phyloP scores from a whole-genome alignment of 768 basidiomycete genomes.

The Boletellus ananas region DNA sequence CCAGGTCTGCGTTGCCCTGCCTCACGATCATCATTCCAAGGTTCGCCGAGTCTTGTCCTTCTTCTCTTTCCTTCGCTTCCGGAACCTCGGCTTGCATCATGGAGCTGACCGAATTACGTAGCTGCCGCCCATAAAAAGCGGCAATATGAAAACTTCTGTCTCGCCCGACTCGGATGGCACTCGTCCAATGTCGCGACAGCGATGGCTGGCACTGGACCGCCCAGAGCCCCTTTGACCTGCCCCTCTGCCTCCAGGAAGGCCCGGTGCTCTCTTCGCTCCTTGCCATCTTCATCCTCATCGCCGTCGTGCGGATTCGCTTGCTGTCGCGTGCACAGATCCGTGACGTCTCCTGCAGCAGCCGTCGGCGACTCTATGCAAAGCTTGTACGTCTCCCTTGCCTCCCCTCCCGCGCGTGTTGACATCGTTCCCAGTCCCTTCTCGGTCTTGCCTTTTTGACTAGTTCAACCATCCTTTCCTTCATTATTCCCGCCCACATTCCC shows the following conservation, averaged over 20 bases:
- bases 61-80: not conserved
- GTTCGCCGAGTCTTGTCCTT: too few species aligned
- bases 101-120: too few species aligned
- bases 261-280: slow-evolving; percentile 55
- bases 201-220: too few species aligned
- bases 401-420: not conserved
- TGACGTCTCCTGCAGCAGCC: slow-evolving; percentile 29
- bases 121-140: too few species aligned
- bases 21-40: not conserved
- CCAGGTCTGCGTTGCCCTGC: too few species aligned
- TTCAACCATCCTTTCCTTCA: slow-evolving; percentile 38
- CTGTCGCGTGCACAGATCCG: slow-evolving; percentile 22
- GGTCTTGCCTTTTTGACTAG: slow-evolving; percentile 46
- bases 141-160: too few species aligned
- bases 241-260: slow-evolving; percentile 40
- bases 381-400: slow-evolving; percentile 46
- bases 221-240: too few species aligned
- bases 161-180: too few species aligned
- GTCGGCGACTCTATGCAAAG: slow-evolving; percentile 52
- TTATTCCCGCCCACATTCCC: slow-evolving; percentile 35
- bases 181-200: too few species aligned
- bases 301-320: slow-evolving; percentile 37
- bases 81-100: not conserved
- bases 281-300: slow-evolving; percentile 40
- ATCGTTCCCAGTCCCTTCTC: slow-evolving; percentile 41